Evolutionary conservation across 148 eudicot species (phyloP).

Genomic region (Rhododendron griersonianum): DNA sequence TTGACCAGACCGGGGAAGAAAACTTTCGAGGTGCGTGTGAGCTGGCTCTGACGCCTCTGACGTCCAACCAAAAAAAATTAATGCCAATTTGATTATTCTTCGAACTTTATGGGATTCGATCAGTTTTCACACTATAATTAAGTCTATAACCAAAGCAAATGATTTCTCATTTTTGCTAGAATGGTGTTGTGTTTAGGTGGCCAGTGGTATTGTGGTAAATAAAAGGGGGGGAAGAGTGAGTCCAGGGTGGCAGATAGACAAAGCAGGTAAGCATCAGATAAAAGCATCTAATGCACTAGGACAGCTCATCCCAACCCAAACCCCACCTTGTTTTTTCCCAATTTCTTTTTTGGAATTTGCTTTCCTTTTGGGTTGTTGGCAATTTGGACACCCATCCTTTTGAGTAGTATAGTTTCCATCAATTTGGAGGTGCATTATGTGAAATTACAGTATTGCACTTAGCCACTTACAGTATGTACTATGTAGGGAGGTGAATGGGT

Average conservation of each 20-base stretch:
- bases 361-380: neutral
- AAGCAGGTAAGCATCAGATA: slow-evolving; percentile 26
- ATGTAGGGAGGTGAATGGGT: neutral
- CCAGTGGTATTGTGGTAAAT: slow-evolving; percentile 11
- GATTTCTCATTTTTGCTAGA: neutral
- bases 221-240: neutral
- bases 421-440: neutral
- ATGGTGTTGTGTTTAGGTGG: neutral
- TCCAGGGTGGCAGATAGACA: slow-evolving; percentile 30
- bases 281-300: slow-evolving; percentile 24
- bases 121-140: neutral
- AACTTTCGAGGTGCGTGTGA: neutral
- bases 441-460: slow-evolving; percentile 2
- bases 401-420: neutral
- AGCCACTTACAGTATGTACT: too few species aligned
- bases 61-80: neutral
- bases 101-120: neutral
- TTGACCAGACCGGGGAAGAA: neutral
- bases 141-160: neutral
- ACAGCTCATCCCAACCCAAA: slow-evolving; percentile 30
- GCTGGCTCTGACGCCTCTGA: neutral
- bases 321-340: slow-evolving; percentile 8
- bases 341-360: neutral
- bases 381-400: slow-evolving; percentile 3
- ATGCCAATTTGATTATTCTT: neutral